Percentiles rank a stretch among this genome's conserved stretches.
Conservation (phyloP, 192 early-diverging fungal species). For the Mortierella antarctica region DNA sequence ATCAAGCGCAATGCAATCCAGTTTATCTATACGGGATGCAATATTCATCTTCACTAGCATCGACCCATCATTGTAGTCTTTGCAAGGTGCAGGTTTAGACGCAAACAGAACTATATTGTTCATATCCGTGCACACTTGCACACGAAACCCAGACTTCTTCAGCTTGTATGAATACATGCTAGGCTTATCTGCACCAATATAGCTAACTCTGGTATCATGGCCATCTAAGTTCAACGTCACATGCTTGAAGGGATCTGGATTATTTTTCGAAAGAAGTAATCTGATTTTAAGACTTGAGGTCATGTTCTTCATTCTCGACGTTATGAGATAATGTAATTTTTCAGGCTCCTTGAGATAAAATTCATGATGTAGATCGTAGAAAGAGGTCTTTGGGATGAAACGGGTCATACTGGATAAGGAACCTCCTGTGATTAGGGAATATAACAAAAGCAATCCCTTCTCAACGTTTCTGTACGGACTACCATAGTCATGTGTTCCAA, state of each 20-base stretch:
- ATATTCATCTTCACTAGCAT: constrained; percentile 36
- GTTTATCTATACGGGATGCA: constrained; percentile 13
- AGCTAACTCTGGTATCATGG: constrained; percentile 25
- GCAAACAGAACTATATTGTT: constrained; percentile 34
- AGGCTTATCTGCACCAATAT: constrained; percentile 25
- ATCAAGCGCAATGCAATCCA: constrained; percentile 10
- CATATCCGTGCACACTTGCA: constrained; percentile 28
- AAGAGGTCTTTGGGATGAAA: constrained; percentile 34
- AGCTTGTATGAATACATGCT: constrained; percentile 42
- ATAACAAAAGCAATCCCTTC: constrained; percentile 41
- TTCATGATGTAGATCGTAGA: constrained; percentile 17
- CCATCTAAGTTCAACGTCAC: constrained; percentile 42
- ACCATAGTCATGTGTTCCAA: constrained; percentile 9
- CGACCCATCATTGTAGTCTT: constrained; percentile 21
- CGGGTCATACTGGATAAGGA: constrained; percentile 12
- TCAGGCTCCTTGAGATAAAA: constrained; percentile 13
- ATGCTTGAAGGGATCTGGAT: constrained; percentile 30
- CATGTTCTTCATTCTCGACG: constrained; percentile 11
- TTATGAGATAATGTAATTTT: constrained; percentile 7
- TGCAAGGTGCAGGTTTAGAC: constrained; percentile 16
- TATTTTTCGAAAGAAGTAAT: constrained; percentile 6
- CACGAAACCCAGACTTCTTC: constrained; percentile 29
- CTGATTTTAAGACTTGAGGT: constrained; percentile 19
- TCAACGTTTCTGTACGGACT: constrained; percentile 36
- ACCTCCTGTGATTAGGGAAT: constrained; percentile 22